A percentile compares a stretch with the other conserved stretches of the same genome.
Evolutionary conservation across 1,284 basidiomycete species (phyloP).

Genomic region (Singerocomus inundabilis): DNA sequence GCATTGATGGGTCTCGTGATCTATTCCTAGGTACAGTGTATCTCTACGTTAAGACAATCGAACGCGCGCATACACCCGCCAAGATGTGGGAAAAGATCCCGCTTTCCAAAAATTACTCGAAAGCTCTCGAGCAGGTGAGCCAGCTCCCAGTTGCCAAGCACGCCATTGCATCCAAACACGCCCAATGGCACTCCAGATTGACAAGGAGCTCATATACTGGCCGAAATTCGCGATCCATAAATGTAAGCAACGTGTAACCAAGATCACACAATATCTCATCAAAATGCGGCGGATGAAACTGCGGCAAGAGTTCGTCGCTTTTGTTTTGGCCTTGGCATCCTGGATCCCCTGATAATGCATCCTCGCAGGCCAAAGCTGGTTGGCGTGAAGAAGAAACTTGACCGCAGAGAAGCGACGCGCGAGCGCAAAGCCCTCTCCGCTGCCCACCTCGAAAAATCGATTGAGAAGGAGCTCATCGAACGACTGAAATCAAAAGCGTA

Average conservation of each 20-base stretch:
- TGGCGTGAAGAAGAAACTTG: conserved; percentile 96
- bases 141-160: not conserved
- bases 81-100: conserved; percentile 98
- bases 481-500: conserved; percentile 96
- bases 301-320: conserved; percentile 75
- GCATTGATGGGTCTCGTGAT: not conserved
- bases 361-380: conserved; percentile 80
- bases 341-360: not conserved
- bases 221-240: conserved; percentile 97
- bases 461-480: conserved; percentile 95
- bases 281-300: conserved; percentile 93
- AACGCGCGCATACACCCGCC: conserved; percentile 92
- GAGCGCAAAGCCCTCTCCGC: conserved; percentile 96
- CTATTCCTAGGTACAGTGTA: conserved; percentile 75
- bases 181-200: conserved; percentile 61
- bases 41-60: conserved; percentile 98
- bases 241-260: conserved; percentile 98
- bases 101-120: conserved; percentile 92
- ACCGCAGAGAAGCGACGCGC: conserved; percentile 89
- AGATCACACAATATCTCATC: conserved; percentile 99
- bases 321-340: conserved; percentile 2
- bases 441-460: conserved; percentile 90
- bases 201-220: conserved; percentile 95
- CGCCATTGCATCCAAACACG: not conserved
- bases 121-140: conserved; percentile 87